Conservation (phyloP, 1,284 basidiomycete genomes). For the Cutaneotrichosporon cutaneum region DNA sequence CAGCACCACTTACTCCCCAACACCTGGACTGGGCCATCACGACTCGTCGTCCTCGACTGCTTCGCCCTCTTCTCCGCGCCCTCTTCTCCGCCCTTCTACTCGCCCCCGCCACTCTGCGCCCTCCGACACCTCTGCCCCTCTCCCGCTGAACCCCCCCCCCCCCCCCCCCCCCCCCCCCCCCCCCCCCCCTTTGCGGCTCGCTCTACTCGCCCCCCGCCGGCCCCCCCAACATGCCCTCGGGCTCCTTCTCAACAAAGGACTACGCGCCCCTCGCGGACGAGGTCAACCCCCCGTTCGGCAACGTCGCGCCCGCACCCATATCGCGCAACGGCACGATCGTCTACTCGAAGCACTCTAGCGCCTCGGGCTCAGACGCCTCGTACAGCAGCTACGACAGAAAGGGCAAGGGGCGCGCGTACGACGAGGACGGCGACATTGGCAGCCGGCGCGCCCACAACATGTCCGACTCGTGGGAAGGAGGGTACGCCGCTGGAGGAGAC, state of each 20-base stretch:
- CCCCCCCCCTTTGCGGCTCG: too few relatives aligned
- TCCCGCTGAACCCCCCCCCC: too few relatives aligned
- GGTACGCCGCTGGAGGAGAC: constrained; percentile 23
- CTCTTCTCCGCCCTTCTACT: too few relatives aligned
- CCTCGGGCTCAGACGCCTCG: constrained; percentile 6
- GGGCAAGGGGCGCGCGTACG: constrained; percentile 23
- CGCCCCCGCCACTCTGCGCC: too few relatives aligned
- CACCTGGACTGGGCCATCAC: too few relatives aligned
- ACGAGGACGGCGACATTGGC: constrained; percentile 29
- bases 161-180: too few relatives aligned
- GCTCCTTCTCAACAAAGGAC: constrained; percentile 22
- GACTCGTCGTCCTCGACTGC: too few relatives aligned
- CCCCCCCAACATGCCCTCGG: background rate
- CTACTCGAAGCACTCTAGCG: constrained; percentile 27
- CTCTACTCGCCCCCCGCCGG: too few relatives aligned
- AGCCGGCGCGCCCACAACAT: constrained; percentile 8
- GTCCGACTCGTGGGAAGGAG: constrained; percentile 15
- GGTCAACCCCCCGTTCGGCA: constrained; percentile 37
- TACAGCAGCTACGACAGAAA: constrained; percentile 16
- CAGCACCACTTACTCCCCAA: too few relatives aligned
- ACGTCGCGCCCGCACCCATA: constrained; percentile 30
- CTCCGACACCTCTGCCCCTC: too few relatives aligned
- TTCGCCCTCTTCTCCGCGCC: too few relatives aligned
- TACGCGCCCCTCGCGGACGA: constrained; percentile 47
- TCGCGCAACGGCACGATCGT: constrained; percentile 42